These are phyloP conservation scores for Blastomyces gilchristii DNA, from an alignment of 2,329 filamentous ascomycete species.

Conservation along the genomic window DNA sequence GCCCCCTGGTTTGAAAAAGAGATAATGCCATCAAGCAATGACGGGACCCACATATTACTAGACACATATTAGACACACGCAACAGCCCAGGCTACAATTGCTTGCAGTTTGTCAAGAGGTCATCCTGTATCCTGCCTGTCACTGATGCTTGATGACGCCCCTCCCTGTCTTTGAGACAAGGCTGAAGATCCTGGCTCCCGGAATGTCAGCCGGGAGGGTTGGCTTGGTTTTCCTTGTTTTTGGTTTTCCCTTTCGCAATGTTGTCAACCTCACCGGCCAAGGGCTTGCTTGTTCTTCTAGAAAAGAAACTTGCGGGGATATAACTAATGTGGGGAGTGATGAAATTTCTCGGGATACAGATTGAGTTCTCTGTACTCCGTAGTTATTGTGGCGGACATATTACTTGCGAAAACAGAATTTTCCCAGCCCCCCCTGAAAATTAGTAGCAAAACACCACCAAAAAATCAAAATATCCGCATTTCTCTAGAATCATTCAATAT, in stretches of 20 bases:
- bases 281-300: background rate
- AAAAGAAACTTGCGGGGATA: background rate
- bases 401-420: too few relatives aligned
- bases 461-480: too few relatives aligned
- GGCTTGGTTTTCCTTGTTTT: background rate
- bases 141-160: conserved; percentile 2
- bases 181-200: background rate
- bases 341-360: background rate
- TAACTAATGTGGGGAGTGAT: background rate
- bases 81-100: background rate
- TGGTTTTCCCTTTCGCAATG: background rate
- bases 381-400: too few relatives aligned
- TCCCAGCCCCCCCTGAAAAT: too few relatives aligned
- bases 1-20: background rate
- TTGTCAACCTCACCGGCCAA: background rate
- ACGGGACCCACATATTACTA: background rate
- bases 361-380: background rate
- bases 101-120: background rate
- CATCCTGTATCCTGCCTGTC: background rate
- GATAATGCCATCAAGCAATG: background rate
- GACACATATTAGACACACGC: background rate
- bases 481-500: too few relatives aligned
- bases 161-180: background rate
- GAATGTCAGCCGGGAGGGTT: background rate
- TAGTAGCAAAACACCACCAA: too few relatives aligned